Conservation (phyloP, 2,329 filamentous ascomycete genomes). For the Colletotrichum cereale region DNA sequence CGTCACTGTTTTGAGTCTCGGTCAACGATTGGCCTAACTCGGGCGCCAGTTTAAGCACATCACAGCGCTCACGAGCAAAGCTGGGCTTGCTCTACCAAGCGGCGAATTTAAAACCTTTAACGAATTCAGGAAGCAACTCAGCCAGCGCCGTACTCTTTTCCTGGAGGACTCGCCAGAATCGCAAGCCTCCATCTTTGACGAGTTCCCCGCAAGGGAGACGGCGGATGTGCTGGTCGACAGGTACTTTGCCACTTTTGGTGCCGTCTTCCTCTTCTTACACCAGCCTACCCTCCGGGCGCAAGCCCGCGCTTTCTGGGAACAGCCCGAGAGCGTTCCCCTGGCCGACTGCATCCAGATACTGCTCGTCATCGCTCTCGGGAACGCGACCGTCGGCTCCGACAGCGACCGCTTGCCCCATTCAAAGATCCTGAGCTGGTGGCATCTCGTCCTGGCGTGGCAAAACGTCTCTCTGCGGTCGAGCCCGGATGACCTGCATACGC, state of each 20-base stretch:
- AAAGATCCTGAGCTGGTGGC: conserved; percentile 67
- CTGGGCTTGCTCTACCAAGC: not conserved
- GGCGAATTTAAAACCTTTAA: not conserved
- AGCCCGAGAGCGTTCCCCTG: conserved; percentile 61
- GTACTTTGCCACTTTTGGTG: conserved; percentile 36
- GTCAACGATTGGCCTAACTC: not conserved
- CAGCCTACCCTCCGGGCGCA: conserved; percentile 49
- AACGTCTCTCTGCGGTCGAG: conserved; percentile 60
- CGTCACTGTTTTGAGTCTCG: no score
- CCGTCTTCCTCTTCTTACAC: conserved; percentile 40
- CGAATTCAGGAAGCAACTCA: not conserved
- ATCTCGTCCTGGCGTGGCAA: conserved; percentile 66
- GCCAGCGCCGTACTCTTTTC: not conserved
- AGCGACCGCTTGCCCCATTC: conserved; percentile 63
- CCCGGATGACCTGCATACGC: not conserved
- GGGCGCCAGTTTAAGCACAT: not conserved
- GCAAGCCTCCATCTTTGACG: not conserved
- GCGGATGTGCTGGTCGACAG: conserved; percentile 65
- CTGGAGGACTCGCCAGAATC: not conserved
- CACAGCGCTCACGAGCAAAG: not conserved
- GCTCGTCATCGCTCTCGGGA: conserved; percentile 54
- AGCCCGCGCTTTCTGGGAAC: conserved; percentile 61
- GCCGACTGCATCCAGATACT: conserved; percentile 58
- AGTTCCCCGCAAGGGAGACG: conserved; percentile 54
- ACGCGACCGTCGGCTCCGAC: conserved; percentile 63